Evolutionary conservation across 2,329 filamentous ascomycete species (phyloP).

Genomic region (Cordyceps javanica): DNA sequence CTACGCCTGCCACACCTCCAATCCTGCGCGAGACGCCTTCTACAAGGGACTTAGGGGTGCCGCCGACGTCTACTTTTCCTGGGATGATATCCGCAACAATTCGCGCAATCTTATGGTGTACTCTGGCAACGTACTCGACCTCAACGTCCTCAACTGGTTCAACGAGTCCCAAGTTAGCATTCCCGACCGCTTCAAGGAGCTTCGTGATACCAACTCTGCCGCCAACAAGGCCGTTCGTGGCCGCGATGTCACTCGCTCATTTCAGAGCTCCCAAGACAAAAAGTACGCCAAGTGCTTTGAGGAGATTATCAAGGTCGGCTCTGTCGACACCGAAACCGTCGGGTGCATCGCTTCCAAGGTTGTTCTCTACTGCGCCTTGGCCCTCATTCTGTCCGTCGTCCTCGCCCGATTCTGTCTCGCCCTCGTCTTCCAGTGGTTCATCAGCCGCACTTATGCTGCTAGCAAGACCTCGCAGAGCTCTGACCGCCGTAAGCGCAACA

Average conservation of each 20-base stretch:
- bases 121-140: conserved; percentile 85
- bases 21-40: conserved; percentile 62
- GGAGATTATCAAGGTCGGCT: conserved; percentile 92
- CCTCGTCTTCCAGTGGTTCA: conserved; percentile 92
- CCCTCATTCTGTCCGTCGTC: conserved; percentile 89
- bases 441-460: conserved; percentile 79
- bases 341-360: conserved; percentile 97
- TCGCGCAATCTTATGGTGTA: conserved; percentile 91
- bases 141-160: conserved; percentile 86
- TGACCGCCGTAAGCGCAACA: conserved; percentile 75
- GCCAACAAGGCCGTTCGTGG: conserved; percentile 64
- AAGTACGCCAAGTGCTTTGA: conserved; percentile 78
- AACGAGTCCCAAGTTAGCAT: conserved; percentile 72
- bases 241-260: conserved; percentile 81
- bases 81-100: conserved; percentile 85
- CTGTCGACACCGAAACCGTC: conserved; percentile 90
- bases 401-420: conserved; percentile 81
- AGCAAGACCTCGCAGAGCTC: conserved; percentile 77
- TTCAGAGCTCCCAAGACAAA: conserved; percentile 75
- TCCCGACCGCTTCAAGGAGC: conserved; percentile 70
- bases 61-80: conserved; percentile 92
- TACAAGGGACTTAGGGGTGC: conserved; percentile 61
- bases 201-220: conserved; percentile 59
- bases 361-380: conserved; percentile 87
- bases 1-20: conserved; percentile 81